Conservation (phyloP, 176 grass and related monocot genomes). For the Phyllostachys edulis region DNA sequence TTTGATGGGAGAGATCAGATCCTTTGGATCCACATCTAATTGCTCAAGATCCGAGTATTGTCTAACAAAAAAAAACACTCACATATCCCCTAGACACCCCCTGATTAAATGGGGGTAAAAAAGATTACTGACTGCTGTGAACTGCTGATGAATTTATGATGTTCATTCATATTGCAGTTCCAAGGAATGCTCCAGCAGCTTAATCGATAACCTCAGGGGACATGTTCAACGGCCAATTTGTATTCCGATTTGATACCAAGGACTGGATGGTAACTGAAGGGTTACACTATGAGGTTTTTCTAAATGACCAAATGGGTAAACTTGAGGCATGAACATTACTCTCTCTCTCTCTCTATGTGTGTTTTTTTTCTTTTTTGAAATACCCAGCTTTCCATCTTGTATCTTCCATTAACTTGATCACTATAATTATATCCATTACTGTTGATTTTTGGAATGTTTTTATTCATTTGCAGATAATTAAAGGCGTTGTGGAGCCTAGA, state of each 20-base stretch:
- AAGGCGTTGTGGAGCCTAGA: conserved; percentile 17
- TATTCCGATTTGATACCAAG: conserved; percentile 47
- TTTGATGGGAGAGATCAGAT: too few relatives aligned
- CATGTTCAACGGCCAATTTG: conserved; percentile 34
- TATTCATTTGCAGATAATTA: conserved; percentile 33
- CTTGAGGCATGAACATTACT: not conserved
- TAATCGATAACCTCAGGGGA: conserved; percentile 30
- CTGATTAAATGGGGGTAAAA: not conserved
- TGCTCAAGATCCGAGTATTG: too few relatives aligned
- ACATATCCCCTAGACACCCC: too few relatives aligned
- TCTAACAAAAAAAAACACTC: too few relatives aligned
- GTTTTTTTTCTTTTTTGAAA: too few relatives aligned
- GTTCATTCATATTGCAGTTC: conserved; percentile 23
- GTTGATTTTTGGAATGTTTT: conserved; percentile 9
- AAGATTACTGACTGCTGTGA: not conserved
- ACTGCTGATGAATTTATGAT: too few relatives aligned
- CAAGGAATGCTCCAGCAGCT: conserved; percentile 51
- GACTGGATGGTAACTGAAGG: conserved; percentile 42
- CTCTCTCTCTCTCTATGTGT: too few relatives aligned
- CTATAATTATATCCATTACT: not conserved
- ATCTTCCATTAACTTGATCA: too few relatives aligned
- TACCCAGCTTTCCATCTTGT: too few relatives aligned
- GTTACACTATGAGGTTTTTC: not conserved
- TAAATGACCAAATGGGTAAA: not conserved
- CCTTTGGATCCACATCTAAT: too few relatives aligned